A percentile compares a stretch with the other conserved stretches of the same genome.
These are phyloP conservation scores for Epicoccum sorghinum DNA, from an alignment of 2,329 filamentous ascomycete genomes.

Conservation along the genomic window DNA sequence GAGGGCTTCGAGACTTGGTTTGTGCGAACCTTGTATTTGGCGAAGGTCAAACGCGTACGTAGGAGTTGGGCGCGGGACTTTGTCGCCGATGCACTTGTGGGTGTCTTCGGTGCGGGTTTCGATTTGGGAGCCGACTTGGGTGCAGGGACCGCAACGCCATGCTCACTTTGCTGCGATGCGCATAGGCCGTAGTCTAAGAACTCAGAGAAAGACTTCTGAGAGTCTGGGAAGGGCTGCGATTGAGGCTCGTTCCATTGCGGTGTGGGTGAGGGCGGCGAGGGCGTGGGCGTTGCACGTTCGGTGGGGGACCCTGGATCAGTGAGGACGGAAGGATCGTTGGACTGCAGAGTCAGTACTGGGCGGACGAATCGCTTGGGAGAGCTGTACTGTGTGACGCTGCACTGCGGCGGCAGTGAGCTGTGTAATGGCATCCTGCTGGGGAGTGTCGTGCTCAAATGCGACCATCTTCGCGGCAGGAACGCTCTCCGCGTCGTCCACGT, in stretches of 20 bases:
- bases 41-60: conserved; percentile 71
- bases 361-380: conserved; percentile 14
- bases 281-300: conserved; percentile 41
- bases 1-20: conserved; percentile 69
- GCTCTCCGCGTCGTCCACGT: conserved; percentile 43
- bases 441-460: conserved; percentile 29
- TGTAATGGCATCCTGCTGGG: conserved; percentile 16
- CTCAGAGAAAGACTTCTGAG: conserved; percentile 53
- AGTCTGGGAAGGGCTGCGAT: conserved; percentile 26
- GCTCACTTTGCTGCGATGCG: conserved; percentile 48
- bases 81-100: conserved; percentile 14
- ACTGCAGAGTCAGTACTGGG: conserved; percentile 31
- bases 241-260: conserved; percentile 32
- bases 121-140: conserved; percentile 3
- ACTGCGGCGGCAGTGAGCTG: conserved; percentile 35
- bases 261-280: conserved; percentile 20
- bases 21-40: conserved; percentile 76
- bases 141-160: conserved; percentile 12
- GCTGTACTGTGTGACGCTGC: conserved; percentile 36
- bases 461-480: conserved; percentile 34
- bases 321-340: conserved; percentile 35
- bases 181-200: conserved; percentile 55
- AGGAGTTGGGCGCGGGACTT: conserved; percentile 68
- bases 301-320: conserved; percentile 42
- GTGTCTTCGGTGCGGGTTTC: conserved; percentile 6